Base-by-base conservation (phyloP, 192 early-diverging fungal species). In the Coemansia sp. region DNA sequence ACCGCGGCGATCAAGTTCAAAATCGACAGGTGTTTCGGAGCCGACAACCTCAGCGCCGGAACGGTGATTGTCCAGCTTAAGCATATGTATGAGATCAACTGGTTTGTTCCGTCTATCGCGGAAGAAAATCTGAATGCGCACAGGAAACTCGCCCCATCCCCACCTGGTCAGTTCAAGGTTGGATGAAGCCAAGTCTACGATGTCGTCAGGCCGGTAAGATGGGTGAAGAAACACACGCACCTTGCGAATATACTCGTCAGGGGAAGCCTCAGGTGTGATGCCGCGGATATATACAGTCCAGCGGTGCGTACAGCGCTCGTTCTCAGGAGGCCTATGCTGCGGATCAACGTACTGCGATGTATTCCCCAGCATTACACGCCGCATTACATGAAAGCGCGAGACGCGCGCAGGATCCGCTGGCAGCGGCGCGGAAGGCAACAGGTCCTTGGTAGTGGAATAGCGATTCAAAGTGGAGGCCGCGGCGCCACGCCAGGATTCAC, bases 141-240 rank as follows among this genome's bases (percentile, higher is more conserved):
- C 83, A 20, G 94, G 93, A 56, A 94, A 95, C 75, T 97, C 95
- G 31, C 95, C 95, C 94, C 94, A 97, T 0, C 94, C 95, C 67
- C 87, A 89, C n/a, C 94, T 86, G 17, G 90, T 92, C 59, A 97
- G 68, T 61, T 90, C 88, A 71, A 96, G 94, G 2, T 88, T 92
- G 0, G 94, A 86, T 36, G 86, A 84, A 0, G 72, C 71, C 9
- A 96, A 84, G 46, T 95, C 94, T 6, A 95, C 86, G n/a, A 95
- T 86, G 72, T 96, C 89, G 57, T 92, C 84, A 0, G 95, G 95
- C 36, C 85, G 86, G 68, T 95, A 97, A 60, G 90, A 91, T 61
- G 91, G 93, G 68, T 97, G 94, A 10, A 97, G 81, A 79, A 91
- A 90, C 58, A 93, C 94, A 14, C 94, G 88, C 53, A 95, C 92